Base-by-base conservation (phyloP, 1,284 basidiomycete species). In the Mycena citricolor region DNA sequence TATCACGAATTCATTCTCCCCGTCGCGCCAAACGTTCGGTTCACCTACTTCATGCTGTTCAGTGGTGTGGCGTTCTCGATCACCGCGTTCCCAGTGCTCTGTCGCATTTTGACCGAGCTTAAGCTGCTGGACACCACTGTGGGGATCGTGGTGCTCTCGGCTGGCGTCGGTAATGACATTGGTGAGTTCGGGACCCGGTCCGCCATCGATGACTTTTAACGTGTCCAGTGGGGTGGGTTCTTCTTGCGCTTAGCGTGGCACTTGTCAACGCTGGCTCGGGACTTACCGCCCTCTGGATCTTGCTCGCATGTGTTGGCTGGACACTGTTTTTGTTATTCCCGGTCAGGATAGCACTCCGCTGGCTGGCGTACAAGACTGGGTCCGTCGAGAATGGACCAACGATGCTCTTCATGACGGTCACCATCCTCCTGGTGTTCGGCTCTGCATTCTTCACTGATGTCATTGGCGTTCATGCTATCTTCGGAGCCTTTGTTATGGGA, bases 391-490 rank as follows among this genome's bases (percentile, higher is more conserved):
- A 77, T 49, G 82, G 86, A 65, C 90, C 90, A 1, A 83, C 81
- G 0, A 80, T 87, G 46, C 67, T 81, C 30, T 87, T 90, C 66
- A 90, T 92, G 83, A 83, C 84, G 8, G 73, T 82, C 41, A 79
- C 85, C 19, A 78, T 93, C 42, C 61, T 97, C 20, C 64, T 94
- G 20, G 77, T 94, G 13, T 87, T 97, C 61, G 76, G 79, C 4
- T 92, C 87, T 6, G 86, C 92, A 0, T 97, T 97, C 70, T 86
- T 94, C 61, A 97, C 94, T 1, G 94, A 95, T 61, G 77, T 94
- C 51, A 91, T 97, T 55, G 94, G 94, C 43, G 90, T 95, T 1
- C 92, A 94, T 60, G 85, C 91, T 22, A 94, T 94, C 57, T 90
- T 92, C 58, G 88, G 89, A 74, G 90, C 86, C 0, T 98, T 98